Conservation (phyloP, 495 filamentous ascomycete genomes). For the Massariosphaeria phaeospora region DNA sequence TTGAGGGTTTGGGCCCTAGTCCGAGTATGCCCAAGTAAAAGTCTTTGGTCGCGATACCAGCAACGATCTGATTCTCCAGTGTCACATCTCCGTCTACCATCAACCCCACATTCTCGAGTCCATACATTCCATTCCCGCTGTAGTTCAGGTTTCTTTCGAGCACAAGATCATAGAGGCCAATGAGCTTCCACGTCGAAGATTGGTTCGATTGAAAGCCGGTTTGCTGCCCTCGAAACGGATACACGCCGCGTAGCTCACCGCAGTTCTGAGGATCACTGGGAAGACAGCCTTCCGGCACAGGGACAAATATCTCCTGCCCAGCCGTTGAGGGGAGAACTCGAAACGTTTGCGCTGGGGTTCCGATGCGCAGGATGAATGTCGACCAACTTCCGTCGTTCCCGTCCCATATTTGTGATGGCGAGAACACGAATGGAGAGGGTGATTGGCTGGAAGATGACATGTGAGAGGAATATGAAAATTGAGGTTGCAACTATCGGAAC, state of each 20-base stretch:
- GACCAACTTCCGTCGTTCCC: slow-evolving; percentile 27
- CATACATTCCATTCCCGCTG: slow-evolving; percentile 19
- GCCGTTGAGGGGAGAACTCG: slow-evolving; percentile 9
- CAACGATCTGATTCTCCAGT: slow-evolving; percentile 6
- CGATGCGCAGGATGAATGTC: slow-evolving; percentile 22
- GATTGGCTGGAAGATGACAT: not conserved
- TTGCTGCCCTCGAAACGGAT: slow-evolving; percentile 9
- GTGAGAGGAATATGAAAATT: not conserved
- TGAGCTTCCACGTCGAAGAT: slow-evolving; percentile 19
- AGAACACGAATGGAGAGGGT: slow-evolving; percentile 13
- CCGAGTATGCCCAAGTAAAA: slow-evolving; percentile 24
- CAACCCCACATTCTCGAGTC: slow-evolving; percentile 21
- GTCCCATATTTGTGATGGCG: slow-evolving; percentile 16
- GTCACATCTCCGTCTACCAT: slow-evolving; percentile 5
- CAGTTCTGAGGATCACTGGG: slow-evolving; percentile 13
- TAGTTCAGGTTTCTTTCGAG: slow-evolving; percentile 8
- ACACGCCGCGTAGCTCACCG: slow-evolving; percentile 6
- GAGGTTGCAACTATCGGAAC: too few relatives aligned
- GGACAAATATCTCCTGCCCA: slow-evolving; percentile 9
- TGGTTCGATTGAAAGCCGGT: slow-evolving; percentile 9
- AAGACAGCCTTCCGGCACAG: slow-evolving; percentile 9
- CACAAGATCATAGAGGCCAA: slow-evolving; percentile 8
- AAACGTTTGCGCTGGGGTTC: slow-evolving; percentile 21
- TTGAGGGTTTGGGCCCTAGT: slow-evolving; percentile 13
- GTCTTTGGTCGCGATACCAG: slow-evolving; percentile 19